Evolutionary conservation across 176 grass and related monocot genomes (phyloP).

Genomic region (Canna indica): DNA sequence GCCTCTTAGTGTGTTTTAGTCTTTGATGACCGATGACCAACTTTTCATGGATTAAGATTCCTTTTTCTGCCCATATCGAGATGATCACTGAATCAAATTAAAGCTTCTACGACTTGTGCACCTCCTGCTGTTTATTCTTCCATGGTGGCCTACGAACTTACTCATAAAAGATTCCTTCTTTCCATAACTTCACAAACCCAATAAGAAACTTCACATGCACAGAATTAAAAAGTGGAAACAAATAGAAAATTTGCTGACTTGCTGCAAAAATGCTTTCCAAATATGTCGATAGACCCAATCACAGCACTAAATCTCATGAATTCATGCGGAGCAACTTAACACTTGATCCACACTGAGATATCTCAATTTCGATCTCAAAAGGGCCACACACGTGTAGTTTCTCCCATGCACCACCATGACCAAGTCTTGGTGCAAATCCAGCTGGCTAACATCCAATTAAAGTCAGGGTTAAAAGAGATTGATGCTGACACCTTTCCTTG

Average conservation of each 20-base stretch:
- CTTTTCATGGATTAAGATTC: conserved; percentile 2
- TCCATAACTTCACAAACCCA: not conserved
- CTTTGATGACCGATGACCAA: not conserved
- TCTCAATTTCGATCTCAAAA: not conserved
- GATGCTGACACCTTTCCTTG: not conserved
- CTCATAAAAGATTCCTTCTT: not conserved
- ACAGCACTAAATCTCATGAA: not conserved
- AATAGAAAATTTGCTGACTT: not conserved
- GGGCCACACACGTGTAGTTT: not conserved
- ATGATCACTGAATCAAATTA: not conserved
- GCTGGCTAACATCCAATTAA: conserved; percentile 7
- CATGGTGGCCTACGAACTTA: too few relatives aligned
- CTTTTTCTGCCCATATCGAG: not conserved
- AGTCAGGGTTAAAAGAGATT: not conserved
- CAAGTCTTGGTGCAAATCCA: not conserved
- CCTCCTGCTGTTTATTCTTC: too few relatives aligned
- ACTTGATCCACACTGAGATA: not conserved
- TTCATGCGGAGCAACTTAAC: not conserved
- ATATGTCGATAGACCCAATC: not conserved
- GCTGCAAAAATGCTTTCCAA: conserved; percentile 1
- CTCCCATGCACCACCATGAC: not conserved
- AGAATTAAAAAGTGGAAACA: not conserved
- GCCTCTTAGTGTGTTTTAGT: not conserved
- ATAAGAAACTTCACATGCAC: not conserved
- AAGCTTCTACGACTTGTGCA: not conserved